phyloP scores from a whole-genome alignment of 1,139 yeast genomes.

The Martiniozyma asiatica region DNA sequence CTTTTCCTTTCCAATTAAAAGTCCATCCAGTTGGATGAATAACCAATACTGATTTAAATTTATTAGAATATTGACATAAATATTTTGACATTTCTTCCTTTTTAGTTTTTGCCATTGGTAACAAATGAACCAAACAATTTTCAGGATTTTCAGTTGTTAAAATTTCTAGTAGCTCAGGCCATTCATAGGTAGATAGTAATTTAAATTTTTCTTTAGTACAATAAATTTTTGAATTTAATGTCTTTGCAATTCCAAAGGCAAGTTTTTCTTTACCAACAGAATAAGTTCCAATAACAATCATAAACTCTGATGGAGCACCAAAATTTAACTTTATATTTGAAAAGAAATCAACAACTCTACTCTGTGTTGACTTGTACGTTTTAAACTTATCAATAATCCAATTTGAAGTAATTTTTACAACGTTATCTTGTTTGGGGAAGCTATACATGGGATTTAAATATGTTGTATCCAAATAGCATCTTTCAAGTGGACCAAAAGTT shows the following conservation, averaged over 20 bases:
- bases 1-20: slow-evolving; percentile 22
- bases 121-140: slow-evolving; percentile 55
- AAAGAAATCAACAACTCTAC: slow-evolving; percentile 33
- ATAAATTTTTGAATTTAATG: slow-evolving; percentile 41
- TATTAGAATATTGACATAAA: slow-evolving; percentile 34
- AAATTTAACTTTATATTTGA: slow-evolving; percentile 1
- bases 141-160: slow-evolving; percentile 30
- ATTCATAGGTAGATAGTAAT: slow-evolving; percentile 32
- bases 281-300: slow-evolving; percentile 80
- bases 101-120: slow-evolving; percentile 33
- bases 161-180: slow-evolving; percentile 17
- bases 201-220: slow-evolving; percentile 36
- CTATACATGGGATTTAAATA: slow-evolving; percentile 63
- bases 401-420: slow-evolving; percentile 45
- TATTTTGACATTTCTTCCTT: slow-evolving; percentile 35
- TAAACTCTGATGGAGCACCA: slow-evolving; percentile 19
- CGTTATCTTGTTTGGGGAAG: slow-evolving; percentile 68
- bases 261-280: slow-evolving; percentile 84
- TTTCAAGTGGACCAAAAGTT: slow-evolving; percentile 32
- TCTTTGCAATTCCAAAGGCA: slow-evolving; percentile 56
- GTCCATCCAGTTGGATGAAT: slow-evolving; percentile 87
- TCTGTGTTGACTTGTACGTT: slow-evolving; percentile 18
- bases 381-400: slow-evolving; percentile 32
- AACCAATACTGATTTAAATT: slow-evolving; percentile 49
- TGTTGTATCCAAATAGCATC: slow-evolving; percentile 77